A percentile compares a stretch with the other conserved stretches of the same genome.
These are phyloP conservation scores for Penicillium ochrochloron DNA, from an alignment of 495 filamentous ascomycete genomes.

Conservation along the genomic window DNA sequence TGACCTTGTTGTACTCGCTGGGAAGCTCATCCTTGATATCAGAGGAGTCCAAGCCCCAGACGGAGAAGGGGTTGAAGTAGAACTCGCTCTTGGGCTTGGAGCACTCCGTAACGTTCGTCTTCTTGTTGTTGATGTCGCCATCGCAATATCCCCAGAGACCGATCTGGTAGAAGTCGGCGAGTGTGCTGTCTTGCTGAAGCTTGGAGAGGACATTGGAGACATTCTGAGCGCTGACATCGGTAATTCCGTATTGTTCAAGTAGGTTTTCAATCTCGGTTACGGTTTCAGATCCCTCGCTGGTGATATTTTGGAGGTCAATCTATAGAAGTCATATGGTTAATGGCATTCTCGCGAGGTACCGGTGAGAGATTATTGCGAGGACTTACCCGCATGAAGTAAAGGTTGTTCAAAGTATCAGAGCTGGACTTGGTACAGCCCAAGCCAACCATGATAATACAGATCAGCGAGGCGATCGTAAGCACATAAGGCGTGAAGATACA, in stretches of 20 bases:
- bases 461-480: conserved; percentile 71
- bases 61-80: conserved; percentile 72
- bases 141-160: conserved; percentile 88
- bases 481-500: conserved; percentile 83
- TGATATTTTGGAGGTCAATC: conserved; percentile 49
- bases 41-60: conserved; percentile 65
- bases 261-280: conserved; percentile 30
- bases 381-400: conserved; percentile 76
- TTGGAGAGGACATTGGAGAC: conserved; percentile 38
- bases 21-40: conserved; percentile 62
- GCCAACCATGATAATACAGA: conserved; percentile 74
- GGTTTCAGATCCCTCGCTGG: conserved; percentile 27
- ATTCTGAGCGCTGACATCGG: conserved; percentile 36
- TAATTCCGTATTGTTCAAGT: conserved; percentile 33
- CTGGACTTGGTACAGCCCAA: conserved; percentile 72
- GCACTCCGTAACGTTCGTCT: conserved; percentile 52
- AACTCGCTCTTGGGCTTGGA: conserved; percentile 65
- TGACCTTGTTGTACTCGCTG: conserved; percentile 61
- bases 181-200: conserved; percentile 53
- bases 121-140: conserved; percentile 57
- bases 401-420: conserved; percentile 47
- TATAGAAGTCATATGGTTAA: conserved; percentile 24
- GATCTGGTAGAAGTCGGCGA: conserved; percentile 81
- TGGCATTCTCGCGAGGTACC: background rate
- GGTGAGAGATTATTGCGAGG: background rate